Evolutionary conservation across 106 monocot species (phyloP).

Genomic region (Amphibolis antarctica): DNA sequence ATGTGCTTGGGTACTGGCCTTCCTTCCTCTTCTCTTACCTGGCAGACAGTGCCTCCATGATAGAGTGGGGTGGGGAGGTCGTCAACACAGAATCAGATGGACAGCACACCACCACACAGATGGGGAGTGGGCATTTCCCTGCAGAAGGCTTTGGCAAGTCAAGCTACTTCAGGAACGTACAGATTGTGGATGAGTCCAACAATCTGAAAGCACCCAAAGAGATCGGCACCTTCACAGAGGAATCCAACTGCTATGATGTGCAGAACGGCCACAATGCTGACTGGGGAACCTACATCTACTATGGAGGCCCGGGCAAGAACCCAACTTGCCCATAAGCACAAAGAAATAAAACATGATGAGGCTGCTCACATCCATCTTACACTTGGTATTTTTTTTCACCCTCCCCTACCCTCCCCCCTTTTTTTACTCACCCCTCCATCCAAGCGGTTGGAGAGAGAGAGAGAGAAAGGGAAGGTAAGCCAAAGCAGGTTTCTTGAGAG

Average conservation of each 20-base stretch:
- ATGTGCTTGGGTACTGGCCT: constrained; percentile 59
- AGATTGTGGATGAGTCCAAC: constrained; percentile 28
- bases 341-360: not conserved
- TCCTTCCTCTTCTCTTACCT: constrained; percentile 48
- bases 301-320: constrained; percentile 29
- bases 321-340: constrained; percentile 20
- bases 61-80: constrained; percentile 68
- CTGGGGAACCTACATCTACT: constrained; percentile 35
- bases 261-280: constrained; percentile 20
- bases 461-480: not conserved
- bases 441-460: not conserved
- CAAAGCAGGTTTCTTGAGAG: constrained; percentile 1
- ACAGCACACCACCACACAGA: constrained; percentile 47
- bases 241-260: constrained; percentile 35
- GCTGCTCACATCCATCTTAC: not conserved
- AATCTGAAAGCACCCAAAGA: constrained; percentile 19
- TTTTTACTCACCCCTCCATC: not conserved
- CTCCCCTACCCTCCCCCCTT: not conserved
- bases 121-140: constrained; percentile 58
- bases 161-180: constrained; percentile 57
- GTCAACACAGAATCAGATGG: constrained; percentile 43
- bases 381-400: too few relatives aligned
- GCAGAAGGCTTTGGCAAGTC: constrained; percentile 51
- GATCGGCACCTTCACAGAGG: constrained; percentile 24
- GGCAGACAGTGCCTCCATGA: constrained; percentile 46